phyloP scores from a whole-genome alignment of 345 rosid species.

The Rhizophora apiculata region DNA sequence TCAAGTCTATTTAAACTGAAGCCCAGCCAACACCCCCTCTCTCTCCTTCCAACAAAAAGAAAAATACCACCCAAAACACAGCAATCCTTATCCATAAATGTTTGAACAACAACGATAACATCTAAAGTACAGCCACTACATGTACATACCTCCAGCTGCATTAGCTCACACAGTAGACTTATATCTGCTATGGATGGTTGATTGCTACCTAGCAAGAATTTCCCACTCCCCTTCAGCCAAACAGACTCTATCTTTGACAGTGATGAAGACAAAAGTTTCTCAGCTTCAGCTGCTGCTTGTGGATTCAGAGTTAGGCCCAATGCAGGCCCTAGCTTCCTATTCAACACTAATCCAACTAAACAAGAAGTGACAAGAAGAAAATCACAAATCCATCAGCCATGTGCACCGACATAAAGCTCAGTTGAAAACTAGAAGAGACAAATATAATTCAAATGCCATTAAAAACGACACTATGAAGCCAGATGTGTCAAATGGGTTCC shows the following conservation, averaged over 20 bases:
- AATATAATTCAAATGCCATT: background rate
- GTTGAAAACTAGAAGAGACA: background rate
- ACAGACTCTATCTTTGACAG: conserved; percentile 57
- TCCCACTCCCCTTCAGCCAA: conserved; percentile 74
- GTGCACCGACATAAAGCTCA: too few species aligned
- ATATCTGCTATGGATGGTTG: conserved; percentile 87
- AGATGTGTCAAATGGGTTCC: too few species aligned
- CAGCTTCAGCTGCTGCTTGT: conserved; percentile 62
- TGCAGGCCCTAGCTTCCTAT: conserved; percentile 47
- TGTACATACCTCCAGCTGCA: conserved; percentile 64
- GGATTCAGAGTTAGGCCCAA: conserved; percentile 53
- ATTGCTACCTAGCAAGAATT: conserved; percentile 64
- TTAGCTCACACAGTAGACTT: conserved; percentile 76
- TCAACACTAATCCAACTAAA: conserved; percentile 49
- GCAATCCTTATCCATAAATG: too few species aligned
- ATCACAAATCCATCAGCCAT: conserved; percentile 1
- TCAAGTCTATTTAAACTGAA: too few species aligned
- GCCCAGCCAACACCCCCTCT: too few species aligned
- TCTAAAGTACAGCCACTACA: background rate
- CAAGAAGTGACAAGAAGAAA: conserved; percentile 18
- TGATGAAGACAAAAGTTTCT: conserved; percentile 51
- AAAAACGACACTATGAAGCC: too few species aligned
- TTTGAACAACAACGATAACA: too few species aligned
- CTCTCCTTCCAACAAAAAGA: background rate
- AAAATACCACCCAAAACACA: too few species aligned